A percentile compares a stretch with the other conserved stretches of the same genome.
Conservation (phyloP, 306 rosid genomes). For the Quillaja saponaria region DNA sequence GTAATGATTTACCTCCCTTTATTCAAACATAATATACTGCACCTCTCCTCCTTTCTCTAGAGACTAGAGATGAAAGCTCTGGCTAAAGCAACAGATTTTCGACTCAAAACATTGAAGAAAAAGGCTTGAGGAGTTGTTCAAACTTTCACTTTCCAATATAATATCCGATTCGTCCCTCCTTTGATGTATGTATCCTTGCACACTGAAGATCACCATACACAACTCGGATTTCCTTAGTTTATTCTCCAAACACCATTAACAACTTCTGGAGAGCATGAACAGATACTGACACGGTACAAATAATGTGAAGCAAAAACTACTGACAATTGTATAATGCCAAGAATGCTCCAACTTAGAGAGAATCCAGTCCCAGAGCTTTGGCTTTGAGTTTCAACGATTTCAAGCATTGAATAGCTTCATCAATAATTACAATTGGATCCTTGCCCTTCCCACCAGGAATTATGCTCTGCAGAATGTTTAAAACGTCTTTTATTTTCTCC, state of each 20-base stretch:
- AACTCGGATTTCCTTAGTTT: constrained; percentile 30
- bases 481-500: constrained; percentile 71
- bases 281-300: constrained; percentile 21
- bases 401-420: constrained; percentile 80
- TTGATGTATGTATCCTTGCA: background rate
- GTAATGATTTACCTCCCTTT: constrained; percentile 48
- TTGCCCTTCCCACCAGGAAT: constrained; percentile 77
- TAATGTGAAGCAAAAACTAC: constrained; percentile 6
- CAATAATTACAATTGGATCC: constrained; percentile 71
- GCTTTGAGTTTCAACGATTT: constrained; percentile 69
- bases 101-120: constrained; percentile 37
- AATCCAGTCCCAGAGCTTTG: constrained; percentile 52
- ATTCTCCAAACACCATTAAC: constrained; percentile 35
- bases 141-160: constrained; percentile 21
- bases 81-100: constrained; percentile 35
- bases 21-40: constrained; percentile 34
- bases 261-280: constrained; percentile 23
- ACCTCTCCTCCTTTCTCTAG: constrained; percentile 24
- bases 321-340: background rate
- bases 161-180: constrained; percentile 6
- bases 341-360: constrained; percentile 37
- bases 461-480: constrained; percentile 66
- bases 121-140: constrained; percentile 19
- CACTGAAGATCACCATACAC: background rate
- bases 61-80: constrained; percentile 28